phyloP scores from a whole-genome alignment of 1,284 basidiomycete genomes.

The Rhodotorula sp. region DNA sequence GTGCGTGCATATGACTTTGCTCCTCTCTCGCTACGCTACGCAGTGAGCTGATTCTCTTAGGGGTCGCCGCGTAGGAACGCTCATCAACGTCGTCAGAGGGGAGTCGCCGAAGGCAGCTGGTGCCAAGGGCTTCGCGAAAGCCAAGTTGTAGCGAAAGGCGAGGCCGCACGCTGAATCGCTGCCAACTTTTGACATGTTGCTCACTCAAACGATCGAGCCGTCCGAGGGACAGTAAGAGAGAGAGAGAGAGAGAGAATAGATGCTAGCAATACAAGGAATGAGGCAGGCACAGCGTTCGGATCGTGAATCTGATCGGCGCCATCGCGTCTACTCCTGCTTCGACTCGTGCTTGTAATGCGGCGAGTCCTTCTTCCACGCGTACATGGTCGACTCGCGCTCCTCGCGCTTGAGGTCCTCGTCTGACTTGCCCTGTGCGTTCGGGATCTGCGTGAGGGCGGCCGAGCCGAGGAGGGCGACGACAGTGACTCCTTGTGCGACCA shows the following conservation, averaged over 20 bases:
- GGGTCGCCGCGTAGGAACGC: conserved; percentile 58
- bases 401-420: conserved; percentile 38
- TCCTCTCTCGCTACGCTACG: too few species aligned
- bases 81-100: conserved; percentile 70
- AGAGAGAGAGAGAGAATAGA: not conserved
- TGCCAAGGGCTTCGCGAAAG: conserved; percentile 39
- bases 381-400: conserved; percentile 34
- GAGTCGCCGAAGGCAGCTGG: conserved; percentile 52
- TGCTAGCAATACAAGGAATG: not conserved
- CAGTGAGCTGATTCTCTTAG: conserved; percentile 41
- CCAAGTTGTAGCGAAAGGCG: conserved; percentile 52
- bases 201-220: too few species aligned
- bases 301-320: not conserved
- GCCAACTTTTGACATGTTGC: too few species aligned
- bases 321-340: conserved; percentile 3
- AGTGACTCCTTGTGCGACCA: conserved; percentile 39
- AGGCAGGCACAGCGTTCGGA: too few species aligned
- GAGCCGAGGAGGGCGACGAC: conserved; percentile 39
- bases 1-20: too few species aligned
- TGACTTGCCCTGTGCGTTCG: conserved; percentile 19
- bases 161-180: not conserved
- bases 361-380: conserved; percentile 29
- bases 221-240: not conserved
- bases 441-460: conserved; percentile 34
- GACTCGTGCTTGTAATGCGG: conserved; percentile 11